Evolutionary conservation across 2,329 filamentous ascomycete species (phyloP).

Genomic region (Fusarium tricinctum): DNA sequence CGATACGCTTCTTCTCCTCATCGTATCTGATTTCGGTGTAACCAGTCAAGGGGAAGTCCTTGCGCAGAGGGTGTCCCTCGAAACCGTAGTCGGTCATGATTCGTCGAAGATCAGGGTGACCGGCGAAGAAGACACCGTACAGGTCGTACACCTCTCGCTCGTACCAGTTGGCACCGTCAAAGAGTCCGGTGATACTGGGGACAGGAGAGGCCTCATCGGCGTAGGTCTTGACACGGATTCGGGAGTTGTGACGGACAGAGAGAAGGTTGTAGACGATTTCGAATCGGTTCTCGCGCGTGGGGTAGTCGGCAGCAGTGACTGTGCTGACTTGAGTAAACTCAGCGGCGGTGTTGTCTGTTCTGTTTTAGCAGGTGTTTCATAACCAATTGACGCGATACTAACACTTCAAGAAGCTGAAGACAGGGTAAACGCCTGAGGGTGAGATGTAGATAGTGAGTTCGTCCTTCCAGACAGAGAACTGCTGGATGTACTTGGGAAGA

Average conservation of each 20-base stretch:
- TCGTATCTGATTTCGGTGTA: conserved; percentile 99
- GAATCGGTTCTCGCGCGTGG: conserved; percentile 94
- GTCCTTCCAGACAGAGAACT: conserved; percentile 99
- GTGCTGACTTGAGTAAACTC: conserved; percentile 95
- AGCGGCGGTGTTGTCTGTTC: conserved; percentile 88
- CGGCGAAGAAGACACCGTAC: conserved; percentile 96
- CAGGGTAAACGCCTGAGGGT: conserved; percentile 88
- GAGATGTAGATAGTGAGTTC: conserved; percentile 95
- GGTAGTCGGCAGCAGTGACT: conserved; percentile 96
- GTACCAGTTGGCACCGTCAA: conserved; percentile 98
- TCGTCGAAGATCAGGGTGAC: conserved; percentile 93
- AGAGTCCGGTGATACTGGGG: conserved; percentile 86
- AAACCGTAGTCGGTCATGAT: conserved; percentile 99
- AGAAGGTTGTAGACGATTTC: conserved; percentile 98
- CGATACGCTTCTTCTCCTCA: conserved; percentile 99
- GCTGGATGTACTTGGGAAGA: conserved; percentile 97
- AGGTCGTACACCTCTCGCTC: conserved; percentile 98
- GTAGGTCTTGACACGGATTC: conserved; percentile 98
- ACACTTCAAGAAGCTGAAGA: conserved; percentile 94
- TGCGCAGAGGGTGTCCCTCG: conserved; percentile 95
- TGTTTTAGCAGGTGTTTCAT: conserved; percentile 18
- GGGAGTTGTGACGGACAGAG: conserved; percentile 94
- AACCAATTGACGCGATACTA: conserved; percentile 41
- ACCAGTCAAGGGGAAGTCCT: conserved; percentile 97
- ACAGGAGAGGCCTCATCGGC: conserved; percentile 96